Conservation (phyloP, 768 basidiomycete genomes). For the Boletellus ananas region DNA sequence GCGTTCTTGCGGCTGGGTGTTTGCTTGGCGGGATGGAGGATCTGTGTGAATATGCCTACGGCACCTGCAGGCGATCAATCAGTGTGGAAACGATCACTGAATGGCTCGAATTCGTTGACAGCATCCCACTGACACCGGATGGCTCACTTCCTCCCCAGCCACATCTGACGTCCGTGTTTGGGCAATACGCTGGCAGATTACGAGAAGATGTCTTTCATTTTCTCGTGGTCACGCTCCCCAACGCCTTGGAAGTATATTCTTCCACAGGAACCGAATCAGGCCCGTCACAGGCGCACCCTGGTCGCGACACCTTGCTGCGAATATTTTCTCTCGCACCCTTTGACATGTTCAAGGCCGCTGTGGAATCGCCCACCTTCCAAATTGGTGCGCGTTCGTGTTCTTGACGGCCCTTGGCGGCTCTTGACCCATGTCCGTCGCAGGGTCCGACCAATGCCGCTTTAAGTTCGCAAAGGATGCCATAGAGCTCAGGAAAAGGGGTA, state of each 20-base stretch:
- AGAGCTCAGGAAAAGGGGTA: constrained; percentile 75
- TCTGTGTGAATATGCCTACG: constrained; percentile 74
- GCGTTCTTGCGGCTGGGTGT: constrained; percentile 80
- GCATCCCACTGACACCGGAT: constrained; percentile 46
- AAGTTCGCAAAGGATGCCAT: constrained; percentile 91
- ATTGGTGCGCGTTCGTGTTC: constrained; percentile 51
- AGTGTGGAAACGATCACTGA: constrained; percentile 66
- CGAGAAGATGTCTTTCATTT: constrained; percentile 77
- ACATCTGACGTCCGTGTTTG: constrained; percentile 59
- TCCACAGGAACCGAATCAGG: constrained; percentile 37
- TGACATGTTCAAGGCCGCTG: constrained; percentile 79
- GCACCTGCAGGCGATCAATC: constrained; percentile 72
- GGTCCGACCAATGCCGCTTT: constrained; percentile 82
- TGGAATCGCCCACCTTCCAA: constrained; percentile 75
- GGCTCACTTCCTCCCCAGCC: constrained; percentile 44
- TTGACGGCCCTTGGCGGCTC: constrained; percentile 1
- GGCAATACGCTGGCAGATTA: constrained; percentile 70
- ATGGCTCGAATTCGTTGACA: constrained; percentile 77
- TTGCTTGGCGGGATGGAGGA: constrained; percentile 87
- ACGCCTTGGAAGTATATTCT: constrained; percentile 52
- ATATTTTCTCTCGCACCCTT: constrained; percentile 81
- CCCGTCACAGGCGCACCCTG: constrained; percentile 34
- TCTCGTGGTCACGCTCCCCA: constrained; percentile 71
- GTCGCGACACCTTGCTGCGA: constrained; percentile 68
- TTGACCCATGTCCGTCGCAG: constrained; percentile 36